Conservation (phyloP, 2,329 filamentous ascomycete species). For the Beauveria medogensis region DNA sequence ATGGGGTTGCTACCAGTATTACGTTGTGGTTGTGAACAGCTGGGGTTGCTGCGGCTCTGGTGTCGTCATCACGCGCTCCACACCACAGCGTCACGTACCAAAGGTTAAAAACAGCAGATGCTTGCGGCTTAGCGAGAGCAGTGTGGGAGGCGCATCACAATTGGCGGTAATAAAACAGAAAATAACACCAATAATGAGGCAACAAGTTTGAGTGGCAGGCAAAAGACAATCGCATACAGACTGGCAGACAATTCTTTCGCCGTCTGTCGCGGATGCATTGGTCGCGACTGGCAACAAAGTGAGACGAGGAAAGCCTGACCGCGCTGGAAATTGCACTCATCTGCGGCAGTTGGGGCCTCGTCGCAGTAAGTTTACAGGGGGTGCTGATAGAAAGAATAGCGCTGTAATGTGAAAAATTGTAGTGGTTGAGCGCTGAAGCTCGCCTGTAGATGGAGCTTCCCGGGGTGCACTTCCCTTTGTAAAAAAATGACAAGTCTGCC, state of each 20-base stretch:
- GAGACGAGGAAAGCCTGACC: background rate
- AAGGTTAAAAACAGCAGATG: background rate
- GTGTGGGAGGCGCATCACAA: too few relatives aligned
- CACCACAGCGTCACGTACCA: background rate
- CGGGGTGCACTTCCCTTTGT: background rate
- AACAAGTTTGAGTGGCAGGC: too few relatives aligned
- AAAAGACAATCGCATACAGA: too few relatives aligned
- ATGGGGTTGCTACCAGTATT: too few relatives aligned
- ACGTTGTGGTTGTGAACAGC: too few relatives aligned
- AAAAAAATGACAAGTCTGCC: background rate
- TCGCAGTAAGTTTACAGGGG: too few relatives aligned
- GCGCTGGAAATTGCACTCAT: background rate
- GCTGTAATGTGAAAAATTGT: background rate
- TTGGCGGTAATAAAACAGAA: too few relatives aligned
- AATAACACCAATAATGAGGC: too few relatives aligned
- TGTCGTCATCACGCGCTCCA: conserved; percentile 8
- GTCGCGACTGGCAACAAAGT: background rate
- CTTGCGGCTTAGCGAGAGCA: background rate
- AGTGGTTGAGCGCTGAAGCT: background rate
- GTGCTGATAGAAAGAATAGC: background rate
- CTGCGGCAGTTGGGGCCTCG: background rate
- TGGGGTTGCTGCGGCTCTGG: background rate
- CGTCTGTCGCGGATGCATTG: background rate
- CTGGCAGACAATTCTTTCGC: too few relatives aligned
- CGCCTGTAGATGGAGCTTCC: background rate